Conservation (phyloP, 176 grass and related monocot species). For the Stipa capillata region DNA sequence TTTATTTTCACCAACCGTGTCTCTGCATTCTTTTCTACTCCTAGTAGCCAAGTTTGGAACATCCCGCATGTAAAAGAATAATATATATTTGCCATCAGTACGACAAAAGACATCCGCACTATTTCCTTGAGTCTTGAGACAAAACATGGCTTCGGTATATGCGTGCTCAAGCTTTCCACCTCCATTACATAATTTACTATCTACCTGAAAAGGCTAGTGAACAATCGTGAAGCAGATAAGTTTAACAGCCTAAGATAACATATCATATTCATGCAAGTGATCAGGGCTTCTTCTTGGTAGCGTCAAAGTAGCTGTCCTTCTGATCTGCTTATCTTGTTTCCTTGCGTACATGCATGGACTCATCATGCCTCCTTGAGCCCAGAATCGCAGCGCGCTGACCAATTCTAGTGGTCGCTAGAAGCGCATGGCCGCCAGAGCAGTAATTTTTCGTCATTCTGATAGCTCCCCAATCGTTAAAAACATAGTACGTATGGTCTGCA, state of each 20-base stretch:
- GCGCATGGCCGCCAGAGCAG: background rate
- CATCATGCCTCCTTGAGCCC: background rate
- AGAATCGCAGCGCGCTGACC: slow-evolving; percentile 1
- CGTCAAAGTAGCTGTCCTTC: slow-evolving; percentile 8
- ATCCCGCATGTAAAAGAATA: background rate
- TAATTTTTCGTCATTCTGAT: background rate
- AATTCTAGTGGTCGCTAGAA: background rate
- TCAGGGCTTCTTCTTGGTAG: background rate
- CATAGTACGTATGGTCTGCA: background rate
- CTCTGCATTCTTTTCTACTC: background rate
- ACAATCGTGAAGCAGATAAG: slow-evolving; percentile 36
- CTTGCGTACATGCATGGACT: background rate
- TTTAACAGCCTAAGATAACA: slow-evolving; percentile 7
- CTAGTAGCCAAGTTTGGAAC: background rate
- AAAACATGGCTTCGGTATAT: background rate
- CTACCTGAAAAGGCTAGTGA: slow-evolving; percentile 2
- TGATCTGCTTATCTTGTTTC: background rate
- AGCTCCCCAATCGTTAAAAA: slow-evolving; percentile 27
- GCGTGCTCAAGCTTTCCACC: slow-evolving; percentile 12
- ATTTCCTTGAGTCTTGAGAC: background rate
- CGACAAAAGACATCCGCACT: slow-evolving; percentile 1
- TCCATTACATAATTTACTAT: background rate
- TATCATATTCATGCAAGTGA: background rate
- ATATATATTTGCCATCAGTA: background rate
- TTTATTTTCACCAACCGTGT: slow-evolving; percentile 14